Evolutionary conservation across 2,329 filamentous ascomycete species (phyloP).

Genomic region (Xylaria sp.): DNA sequence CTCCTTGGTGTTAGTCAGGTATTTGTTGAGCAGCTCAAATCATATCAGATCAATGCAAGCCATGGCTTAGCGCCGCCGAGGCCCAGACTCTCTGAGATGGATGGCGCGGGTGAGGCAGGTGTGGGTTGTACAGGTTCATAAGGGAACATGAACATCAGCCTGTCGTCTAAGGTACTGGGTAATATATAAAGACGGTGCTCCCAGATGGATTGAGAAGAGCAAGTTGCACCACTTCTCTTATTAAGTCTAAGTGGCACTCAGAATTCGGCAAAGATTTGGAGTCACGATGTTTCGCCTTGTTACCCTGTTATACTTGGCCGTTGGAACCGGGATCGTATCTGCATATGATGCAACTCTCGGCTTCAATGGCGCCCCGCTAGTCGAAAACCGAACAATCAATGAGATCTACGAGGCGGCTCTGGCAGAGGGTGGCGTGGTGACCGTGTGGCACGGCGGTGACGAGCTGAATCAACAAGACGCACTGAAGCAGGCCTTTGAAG

Average conservation of each 20-base stretch:
- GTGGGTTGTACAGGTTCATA: no score
- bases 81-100: no score
- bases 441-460: conserved; percentile 30
- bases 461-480: conserved; percentile 26
- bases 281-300: conserved; percentile 18
- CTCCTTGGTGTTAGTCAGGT: conserved; percentile 20
- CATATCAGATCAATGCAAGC: no score
- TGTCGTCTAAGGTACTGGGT: background rate
- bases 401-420: conserved; percentile 34
- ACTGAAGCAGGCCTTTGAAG: conserved; percentile 30
- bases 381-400: conserved; percentile 32
- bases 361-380: conserved; percentile 20
- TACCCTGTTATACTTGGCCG: background rate
- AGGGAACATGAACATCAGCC: background rate
- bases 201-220: no score
- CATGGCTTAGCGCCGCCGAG: no score
- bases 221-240: background rate
- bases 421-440: conserved; percentile 30
- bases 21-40: conserved; percentile 10
- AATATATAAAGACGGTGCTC: conserved; percentile 15
- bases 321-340: background rate
- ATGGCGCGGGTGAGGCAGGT: no score
- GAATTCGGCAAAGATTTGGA: background rate
- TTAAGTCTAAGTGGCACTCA: background rate
- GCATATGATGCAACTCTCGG: conserved; percentile 27